Percentiles rank a stretch among this genome's conserved stretches.
Evolutionary conservation across 768 basidiomycete species (phyloP).

Genomic region (Saitozyma podzolica): DNA sequence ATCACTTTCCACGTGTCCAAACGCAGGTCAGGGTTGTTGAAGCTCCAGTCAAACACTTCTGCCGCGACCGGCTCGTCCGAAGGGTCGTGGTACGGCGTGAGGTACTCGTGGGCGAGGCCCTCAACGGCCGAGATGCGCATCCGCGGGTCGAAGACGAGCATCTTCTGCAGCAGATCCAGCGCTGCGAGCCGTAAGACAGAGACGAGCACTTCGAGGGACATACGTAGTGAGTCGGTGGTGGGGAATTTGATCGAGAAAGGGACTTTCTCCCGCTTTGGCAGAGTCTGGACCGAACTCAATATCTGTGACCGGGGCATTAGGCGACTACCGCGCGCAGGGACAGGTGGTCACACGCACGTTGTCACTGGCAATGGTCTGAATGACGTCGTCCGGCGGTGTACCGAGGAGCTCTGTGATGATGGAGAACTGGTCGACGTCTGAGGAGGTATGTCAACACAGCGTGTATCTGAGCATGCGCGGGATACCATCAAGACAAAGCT

Average conservation of each 20-base stretch:
- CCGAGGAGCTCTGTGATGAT: conserved; percentile 98
- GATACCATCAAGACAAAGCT: background rate
- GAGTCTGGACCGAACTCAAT: conserved; percentile 93
- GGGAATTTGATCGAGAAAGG: conserved; percentile 92
- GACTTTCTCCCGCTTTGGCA: conserved; percentile 93
- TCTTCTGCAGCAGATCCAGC: conserved; percentile 92
- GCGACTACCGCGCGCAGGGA: background rate
- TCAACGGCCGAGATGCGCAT: conserved; percentile 93
- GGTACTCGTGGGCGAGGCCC: conserved; percentile 85
- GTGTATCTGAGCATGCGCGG: no score
- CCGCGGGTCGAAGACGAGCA: conserved; percentile 97
- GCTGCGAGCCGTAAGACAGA: conserved; percentile 61
- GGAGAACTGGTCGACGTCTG: conserved; percentile 99
- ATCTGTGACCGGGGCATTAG: conserved; percentile 62
- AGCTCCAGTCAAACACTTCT: conserved; percentile 98
- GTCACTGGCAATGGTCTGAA: conserved; percentile 95
- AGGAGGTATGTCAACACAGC: no score
- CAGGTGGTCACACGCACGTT: conserved; percentile 74
- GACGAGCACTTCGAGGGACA: conserved; percentile 45
- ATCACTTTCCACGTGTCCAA: conserved; percentile 99
- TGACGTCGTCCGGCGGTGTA: conserved; percentile 99
- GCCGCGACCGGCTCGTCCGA: conserved; percentile 92
- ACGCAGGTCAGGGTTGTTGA: conserved; percentile 99
- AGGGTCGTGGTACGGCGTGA: conserved; percentile 96
- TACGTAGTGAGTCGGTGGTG: conserved; percentile 81